A percentile compares a stretch with the other conserved stretches of the same genome.
Evolutionary conservation across 768 basidiomycete genomes (phyloP).

Genomic region (Kwoniella bestiolae): DNA sequence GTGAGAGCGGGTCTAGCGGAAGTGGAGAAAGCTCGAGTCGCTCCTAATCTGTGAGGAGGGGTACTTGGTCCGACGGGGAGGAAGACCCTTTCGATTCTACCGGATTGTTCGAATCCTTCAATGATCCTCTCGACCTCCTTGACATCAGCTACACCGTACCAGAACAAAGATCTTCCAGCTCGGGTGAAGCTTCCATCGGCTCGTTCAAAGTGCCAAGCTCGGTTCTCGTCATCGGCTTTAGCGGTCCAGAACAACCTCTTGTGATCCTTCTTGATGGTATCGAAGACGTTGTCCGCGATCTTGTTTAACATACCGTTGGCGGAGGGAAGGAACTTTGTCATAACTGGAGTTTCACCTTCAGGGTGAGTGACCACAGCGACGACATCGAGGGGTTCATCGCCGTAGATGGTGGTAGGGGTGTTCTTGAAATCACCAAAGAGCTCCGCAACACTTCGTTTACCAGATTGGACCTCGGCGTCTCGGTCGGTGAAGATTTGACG

Average conservation of each 20-base stretch:
- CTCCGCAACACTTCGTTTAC: slow-evolving; percentile 81
- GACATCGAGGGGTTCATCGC: slow-evolving; percentile 96
- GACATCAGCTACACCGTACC: slow-evolving; percentile 93
- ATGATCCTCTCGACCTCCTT: slow-evolving; percentile 88
- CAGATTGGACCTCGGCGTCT: slow-evolving; percentile 85
- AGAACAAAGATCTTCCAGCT: slow-evolving; percentile 90
- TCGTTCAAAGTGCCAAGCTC: slow-evolving; percentile 97
- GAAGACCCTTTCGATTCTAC: slow-evolving; percentile 83
- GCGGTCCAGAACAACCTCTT: slow-evolving; percentile 97
- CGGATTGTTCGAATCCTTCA: slow-evolving; percentile 65
- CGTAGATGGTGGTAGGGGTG: slow-evolving; percentile 89
- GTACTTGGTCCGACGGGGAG: slow-evolving; percentile 69
- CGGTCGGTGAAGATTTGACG: slow-evolving; percentile 94
- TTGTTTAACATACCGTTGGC: slow-evolving; percentile 88
- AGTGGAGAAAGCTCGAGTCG: slow-evolving; percentile 61
- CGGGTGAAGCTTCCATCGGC: slow-evolving; percentile 97
- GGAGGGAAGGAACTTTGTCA: slow-evolving; percentile 89
- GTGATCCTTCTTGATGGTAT: slow-evolving; percentile 93
- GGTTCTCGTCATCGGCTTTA: slow-evolving; percentile 92
- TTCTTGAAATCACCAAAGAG: slow-evolving; percentile 80
- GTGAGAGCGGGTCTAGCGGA: slow-evolving; percentile 50
- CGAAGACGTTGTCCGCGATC: slow-evolving; percentile 96
- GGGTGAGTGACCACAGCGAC: slow-evolving; percentile 94
- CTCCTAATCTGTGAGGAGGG: slow-evolving; percentile 60
- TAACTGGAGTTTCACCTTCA: slow-evolving; percentile 78